Percentiles rank a stretch among this genome's conserved stretches.
These are phyloP conservation scores for Phytophthora sp. DNA, from an alignment of 352 stramenopile species.

Conservation along the genomic window DNA sequence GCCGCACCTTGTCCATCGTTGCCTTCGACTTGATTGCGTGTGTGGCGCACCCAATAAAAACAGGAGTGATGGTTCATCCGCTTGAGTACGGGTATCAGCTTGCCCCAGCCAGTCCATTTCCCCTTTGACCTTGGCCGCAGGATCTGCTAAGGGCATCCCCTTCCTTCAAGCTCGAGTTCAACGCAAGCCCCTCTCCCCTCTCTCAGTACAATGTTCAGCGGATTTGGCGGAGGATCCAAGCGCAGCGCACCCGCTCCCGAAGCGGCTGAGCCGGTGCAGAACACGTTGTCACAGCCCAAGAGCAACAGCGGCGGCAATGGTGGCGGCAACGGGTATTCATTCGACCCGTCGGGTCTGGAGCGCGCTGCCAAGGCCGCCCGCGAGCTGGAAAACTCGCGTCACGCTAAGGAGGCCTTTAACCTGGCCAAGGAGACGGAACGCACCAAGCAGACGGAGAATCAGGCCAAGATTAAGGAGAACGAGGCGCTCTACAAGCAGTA, in stretches of 20 bases:
- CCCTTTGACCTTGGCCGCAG: conserved; percentile 20
- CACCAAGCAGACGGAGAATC: conserved; percentile 94
- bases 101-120: conserved; percentile 41
- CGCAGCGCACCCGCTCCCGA: conserved; percentile 40
- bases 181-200: background rate
- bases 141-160: conserved; percentile 2
- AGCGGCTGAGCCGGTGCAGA: conserved; percentile 28
- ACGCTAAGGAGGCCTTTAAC: conserved; percentile 95
- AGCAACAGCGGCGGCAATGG: conserved; percentile 19
- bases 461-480: conserved; percentile 93
- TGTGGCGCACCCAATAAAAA: conserved; percentile 20
- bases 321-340: conserved; percentile 79
- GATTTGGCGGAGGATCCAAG: conserved; percentile 55
- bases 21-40: background rate
- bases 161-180: conserved; percentile 10
- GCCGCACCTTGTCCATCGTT: conserved; percentile 40
- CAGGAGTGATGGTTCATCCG: conserved; percentile 17
- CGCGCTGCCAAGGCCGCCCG: conserved; percentile 96
- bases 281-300: conserved; percentile 50
- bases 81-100: conserved; percentile 36
- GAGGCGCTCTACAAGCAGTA: conserved; percentile 94
- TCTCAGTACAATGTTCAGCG: conserved; percentile 62
- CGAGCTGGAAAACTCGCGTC: conserved; percentile 95
- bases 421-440: conserved; percentile 95
- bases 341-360: conserved; percentile 97